Evolutionary conservation across 257 asterid genomes (phyloP).

Genomic region (Rauvolfia tetraphylla): DNA sequence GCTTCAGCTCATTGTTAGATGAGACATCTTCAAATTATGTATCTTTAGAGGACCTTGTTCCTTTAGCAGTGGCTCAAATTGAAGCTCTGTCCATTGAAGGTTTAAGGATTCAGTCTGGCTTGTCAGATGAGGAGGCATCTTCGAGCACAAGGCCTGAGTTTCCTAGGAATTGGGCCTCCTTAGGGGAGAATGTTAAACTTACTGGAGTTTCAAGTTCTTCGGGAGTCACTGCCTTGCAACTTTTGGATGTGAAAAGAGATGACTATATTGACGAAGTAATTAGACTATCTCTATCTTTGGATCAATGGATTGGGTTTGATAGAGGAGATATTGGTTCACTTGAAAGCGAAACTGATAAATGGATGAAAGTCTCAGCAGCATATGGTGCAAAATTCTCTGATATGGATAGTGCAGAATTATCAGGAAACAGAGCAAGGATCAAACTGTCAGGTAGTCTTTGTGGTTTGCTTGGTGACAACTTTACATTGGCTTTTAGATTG

Average conservation of each 20-base stretch:
- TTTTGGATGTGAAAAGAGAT: constrained; percentile 20
- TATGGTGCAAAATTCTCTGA: constrained; percentile 30
- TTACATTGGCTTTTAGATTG: constrained; percentile 56
- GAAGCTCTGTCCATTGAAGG: constrained; percentile 76
- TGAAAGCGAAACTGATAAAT: constrained; percentile 29
- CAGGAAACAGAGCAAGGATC: constrained; percentile 14
- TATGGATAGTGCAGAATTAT: constrained; percentile 11
- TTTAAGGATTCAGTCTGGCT: constrained; percentile 66
- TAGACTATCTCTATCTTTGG: constrained; percentile 42
- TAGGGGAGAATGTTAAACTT: constrained; percentile 13
- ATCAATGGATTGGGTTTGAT: constrained; percentile 58
- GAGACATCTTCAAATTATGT: constrained; percentile 40
- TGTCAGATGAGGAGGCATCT: constrained; percentile 57
- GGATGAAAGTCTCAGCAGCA: constrained; percentile 32
- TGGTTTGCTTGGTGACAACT: constrained; percentile 31
- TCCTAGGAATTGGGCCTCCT: constrained; percentile 21
- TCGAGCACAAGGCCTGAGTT: constrained; percentile 40
- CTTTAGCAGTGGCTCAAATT: constrained; percentile 42
- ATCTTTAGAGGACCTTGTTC: constrained; percentile 55
- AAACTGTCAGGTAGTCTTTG: constrained; percentile 10
- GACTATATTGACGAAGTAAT: constrained; percentile 36
- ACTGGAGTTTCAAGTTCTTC: constrained; percentile 18
- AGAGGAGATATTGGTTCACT: constrained; percentile 30
- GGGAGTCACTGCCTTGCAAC: constrained; percentile 18
- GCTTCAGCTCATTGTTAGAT: constrained; percentile 29